Conservation (phyloP, 73 alveolate species). For the Uronychia binucleata region DNA sequence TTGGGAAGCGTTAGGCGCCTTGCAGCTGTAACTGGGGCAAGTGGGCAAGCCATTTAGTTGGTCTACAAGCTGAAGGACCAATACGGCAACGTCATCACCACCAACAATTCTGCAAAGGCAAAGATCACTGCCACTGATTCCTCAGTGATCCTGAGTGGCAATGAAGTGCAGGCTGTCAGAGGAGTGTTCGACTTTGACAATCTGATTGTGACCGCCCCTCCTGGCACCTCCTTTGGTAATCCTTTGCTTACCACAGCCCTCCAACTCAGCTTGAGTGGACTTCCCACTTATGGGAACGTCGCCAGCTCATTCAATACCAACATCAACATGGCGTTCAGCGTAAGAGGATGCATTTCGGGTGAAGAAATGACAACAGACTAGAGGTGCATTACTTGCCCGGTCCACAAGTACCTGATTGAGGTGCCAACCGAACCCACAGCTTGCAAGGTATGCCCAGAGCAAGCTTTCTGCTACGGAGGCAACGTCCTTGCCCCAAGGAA, state of each 20-base stretch:
- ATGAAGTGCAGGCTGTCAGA: not conserved
- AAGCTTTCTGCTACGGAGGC: slow-evolving; percentile 6
- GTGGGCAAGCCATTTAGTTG: not conserved
- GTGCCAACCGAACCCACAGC: slow-evolving; percentile 6
- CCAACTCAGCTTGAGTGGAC: not conserved
- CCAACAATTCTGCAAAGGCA: not conserved
- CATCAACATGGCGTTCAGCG: not conserved
- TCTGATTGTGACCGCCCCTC: not conserved
- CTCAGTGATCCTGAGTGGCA: not conserved
- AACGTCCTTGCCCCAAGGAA: not conserved
- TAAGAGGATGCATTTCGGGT: slow-evolving; percentile 58
- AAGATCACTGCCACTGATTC: not conserved
- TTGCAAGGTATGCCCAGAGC: slow-evolving; percentile 20
- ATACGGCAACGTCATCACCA: not conserved
- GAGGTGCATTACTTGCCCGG: slow-evolving; percentile 22
- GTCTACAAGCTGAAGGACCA: not conserved
- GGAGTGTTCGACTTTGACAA: not conserved
- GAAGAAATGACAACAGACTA: slow-evolving; percentile 39
- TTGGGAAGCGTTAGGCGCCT: too few species aligned
- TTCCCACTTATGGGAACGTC: not conserved
- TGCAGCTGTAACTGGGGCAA: not conserved
- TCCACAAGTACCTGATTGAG: slow-evolving; percentile 5
- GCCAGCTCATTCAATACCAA: not conserved
- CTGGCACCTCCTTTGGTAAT: not conserved
- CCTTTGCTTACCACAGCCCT: not conserved